A percentile compares a stretch with the other conserved stretches of the same genome.
Evolutionary conservation across 441 rosid species (phyloP).

Genomic region (Flueggea neowawraea): DNA sequence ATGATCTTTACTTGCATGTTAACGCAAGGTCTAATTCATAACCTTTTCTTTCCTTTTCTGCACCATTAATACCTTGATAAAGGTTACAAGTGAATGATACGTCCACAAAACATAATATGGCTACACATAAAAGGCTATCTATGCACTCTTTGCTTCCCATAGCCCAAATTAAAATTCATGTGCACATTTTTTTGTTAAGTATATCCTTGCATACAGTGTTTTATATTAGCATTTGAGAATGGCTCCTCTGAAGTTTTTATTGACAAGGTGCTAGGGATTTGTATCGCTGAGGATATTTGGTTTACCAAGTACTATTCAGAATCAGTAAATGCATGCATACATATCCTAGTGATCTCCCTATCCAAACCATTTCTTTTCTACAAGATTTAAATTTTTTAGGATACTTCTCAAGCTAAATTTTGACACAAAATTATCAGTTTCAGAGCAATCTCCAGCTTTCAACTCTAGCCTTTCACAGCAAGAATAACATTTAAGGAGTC

Average conservation of each 20-base stretch:
- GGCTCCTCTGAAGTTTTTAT: neutral
- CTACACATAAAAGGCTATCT: too few relatives aligned
- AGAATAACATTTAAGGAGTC: neutral
- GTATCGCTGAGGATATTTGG: too few relatives aligned
- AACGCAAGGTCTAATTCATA: too few relatives aligned
- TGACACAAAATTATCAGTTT: neutral
- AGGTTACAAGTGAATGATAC: too few relatives aligned
- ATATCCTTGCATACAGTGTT: neutral
- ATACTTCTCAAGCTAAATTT: neutral
- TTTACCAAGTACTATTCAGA: neutral
- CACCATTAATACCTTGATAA: too few relatives aligned
- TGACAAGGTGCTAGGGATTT: neutral
- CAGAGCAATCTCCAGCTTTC: neutral
- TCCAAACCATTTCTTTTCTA: neutral
- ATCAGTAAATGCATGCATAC: neutral
- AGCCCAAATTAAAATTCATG: too few relatives aligned
- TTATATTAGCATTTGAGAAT: neutral
- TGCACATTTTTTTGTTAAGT: too few relatives aligned
- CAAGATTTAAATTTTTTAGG: neutral
- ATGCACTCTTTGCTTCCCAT: too few relatives aligned
- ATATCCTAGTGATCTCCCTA: too few relatives aligned
- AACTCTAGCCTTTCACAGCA: neutral
- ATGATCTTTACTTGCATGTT: too few relatives aligned
- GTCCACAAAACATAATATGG: too few relatives aligned
- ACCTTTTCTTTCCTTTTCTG: too few relatives aligned